Conservation (phyloP, 148 eudicot genomes). For the Dianthus caryophyllus region DNA sequence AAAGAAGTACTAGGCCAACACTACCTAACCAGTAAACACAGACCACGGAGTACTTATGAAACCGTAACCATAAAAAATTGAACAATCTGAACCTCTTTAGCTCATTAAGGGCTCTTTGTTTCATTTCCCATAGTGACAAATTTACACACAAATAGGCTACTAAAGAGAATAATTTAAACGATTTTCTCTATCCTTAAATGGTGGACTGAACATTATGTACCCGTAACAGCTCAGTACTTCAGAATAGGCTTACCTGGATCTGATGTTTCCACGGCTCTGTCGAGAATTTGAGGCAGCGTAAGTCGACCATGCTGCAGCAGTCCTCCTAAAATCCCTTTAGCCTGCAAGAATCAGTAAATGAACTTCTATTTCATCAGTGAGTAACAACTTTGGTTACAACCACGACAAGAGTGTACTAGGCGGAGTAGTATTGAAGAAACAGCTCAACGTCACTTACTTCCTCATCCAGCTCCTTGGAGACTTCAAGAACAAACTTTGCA, state of each 20-base stretch:
- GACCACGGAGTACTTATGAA: slow-evolving; percentile 1
- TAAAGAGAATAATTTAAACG: neutral
- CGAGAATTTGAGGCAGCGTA: slow-evolving; percentile 55
- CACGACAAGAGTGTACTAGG: slow-evolving; percentile 8
- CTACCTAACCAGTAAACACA: neutral
- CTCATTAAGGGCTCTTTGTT: no score
- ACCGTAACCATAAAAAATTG: neutral
- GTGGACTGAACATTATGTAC: neutral
- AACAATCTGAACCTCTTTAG: neutral
- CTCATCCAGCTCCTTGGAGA: slow-evolving; percentile 51
- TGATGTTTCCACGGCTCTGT: slow-evolving; percentile 38
- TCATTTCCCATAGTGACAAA: neutral
- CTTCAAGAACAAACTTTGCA: slow-evolving; percentile 62
- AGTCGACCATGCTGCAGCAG: slow-evolving; percentile 93
- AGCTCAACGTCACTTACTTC: slow-evolving; percentile 43
- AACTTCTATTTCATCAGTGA: slow-evolving; percentile 4
- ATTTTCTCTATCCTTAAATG: neutral
- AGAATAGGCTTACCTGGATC: slow-evolving; percentile 34
- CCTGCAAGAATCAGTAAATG: slow-evolving; percentile 34
- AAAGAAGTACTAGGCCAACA: neutral
- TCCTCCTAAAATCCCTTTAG: slow-evolving; percentile 56
- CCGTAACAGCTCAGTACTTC: neutral
- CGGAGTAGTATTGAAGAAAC: neutral
- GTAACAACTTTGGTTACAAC: neutral
- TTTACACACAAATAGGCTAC: neutral